Percentiles rank a stretch among this genome's conserved stretches.
phyloP scores from a whole-genome alignment of 495 filamentous ascomycete species.

The Pyrenula massariospora region DNA sequence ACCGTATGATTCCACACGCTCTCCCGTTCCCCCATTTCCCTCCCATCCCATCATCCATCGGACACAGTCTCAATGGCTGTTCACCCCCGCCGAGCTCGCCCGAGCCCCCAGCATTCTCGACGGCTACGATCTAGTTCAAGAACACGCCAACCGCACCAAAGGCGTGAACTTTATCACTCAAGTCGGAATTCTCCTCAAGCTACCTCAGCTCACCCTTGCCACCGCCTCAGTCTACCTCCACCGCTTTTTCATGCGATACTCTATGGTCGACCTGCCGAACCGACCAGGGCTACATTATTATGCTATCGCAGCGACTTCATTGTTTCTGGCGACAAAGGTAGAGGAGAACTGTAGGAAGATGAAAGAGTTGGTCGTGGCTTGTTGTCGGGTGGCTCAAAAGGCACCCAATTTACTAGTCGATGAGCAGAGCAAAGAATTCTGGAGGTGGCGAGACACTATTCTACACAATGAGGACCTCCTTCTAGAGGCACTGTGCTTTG shows the following conservation, averaged over 20 bases:
- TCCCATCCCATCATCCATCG: slow-evolving; percentile 38
- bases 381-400: slow-evolving; percentile 90
- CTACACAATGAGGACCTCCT: slow-evolving; percentile 82
- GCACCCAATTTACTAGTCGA: slow-evolving; percentile 76
- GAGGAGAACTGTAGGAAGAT: slow-evolving; percentile 93
- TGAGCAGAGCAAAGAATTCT: slow-evolving; percentile 92
- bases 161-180: slow-evolving; percentile 94
- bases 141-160: slow-evolving; percentile 69
- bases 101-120: slow-evolving; percentile 77
- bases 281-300: slow-evolving; percentile 72
- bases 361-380: slow-evolving; percentile 81
- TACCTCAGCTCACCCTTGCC: slow-evolving; percentile 82
- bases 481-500: slow-evolving; percentile 87
- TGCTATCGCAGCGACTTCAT: slow-evolving; percentile 74
- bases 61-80: slow-evolving; percentile 72
- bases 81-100: slow-evolving; percentile 69
- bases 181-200: slow-evolving; percentile 81
- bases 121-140: slow-evolving; percentile 61
- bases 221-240: slow-evolving; percentile 93
- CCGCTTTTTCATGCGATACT: slow-evolving; percentile 83
- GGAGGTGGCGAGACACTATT: slow-evolving; percentile 91
- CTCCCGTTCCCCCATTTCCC: slow-evolving; percentile 3
- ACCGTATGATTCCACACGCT: too few relatives aligned
- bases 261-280: slow-evolving; percentile 50
- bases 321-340: slow-evolving; percentile 93